Evolutionary conservation across 192 early-diverging fungal genomes (phyloP).

Genomic region (Podila horticola): DNA sequence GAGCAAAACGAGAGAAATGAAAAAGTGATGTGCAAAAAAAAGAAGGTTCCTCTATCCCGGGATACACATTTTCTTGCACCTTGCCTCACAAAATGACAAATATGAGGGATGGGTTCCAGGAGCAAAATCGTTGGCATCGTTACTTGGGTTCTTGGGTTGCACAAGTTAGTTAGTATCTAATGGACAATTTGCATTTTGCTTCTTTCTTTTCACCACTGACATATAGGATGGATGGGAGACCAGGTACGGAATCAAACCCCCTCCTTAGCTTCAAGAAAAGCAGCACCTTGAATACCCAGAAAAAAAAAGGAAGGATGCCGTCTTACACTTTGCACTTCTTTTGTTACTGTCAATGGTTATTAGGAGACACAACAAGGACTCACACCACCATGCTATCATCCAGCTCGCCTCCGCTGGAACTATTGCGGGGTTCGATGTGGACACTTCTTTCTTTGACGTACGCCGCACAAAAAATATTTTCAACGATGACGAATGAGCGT

Average conservation of each 20-base stretch:
- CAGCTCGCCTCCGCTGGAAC: constrained; percentile 85
- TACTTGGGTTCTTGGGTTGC: too few species aligned
- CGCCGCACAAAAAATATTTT: constrained; percentile 66
- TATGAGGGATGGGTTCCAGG: too few species aligned
- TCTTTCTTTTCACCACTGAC: neutral
- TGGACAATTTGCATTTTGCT: neutral
- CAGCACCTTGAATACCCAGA: neutral
- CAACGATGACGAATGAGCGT: constrained; percentile 42
- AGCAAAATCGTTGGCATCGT: too few species aligned
- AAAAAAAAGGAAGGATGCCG: neutral
- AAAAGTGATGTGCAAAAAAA: too few species aligned
- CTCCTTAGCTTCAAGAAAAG: neutral
- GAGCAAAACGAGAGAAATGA: too few species aligned
- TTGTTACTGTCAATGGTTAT: neutral
- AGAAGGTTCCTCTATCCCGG: too few species aligned
- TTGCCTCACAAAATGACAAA: too few species aligned
- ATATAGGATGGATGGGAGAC: constrained; percentile 52
- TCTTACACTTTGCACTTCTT: neutral
- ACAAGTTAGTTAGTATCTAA: too few species aligned
- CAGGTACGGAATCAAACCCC: constrained; percentile 15
- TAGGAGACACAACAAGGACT: constrained; percentile 49
- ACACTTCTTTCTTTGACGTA: constrained; percentile 93
- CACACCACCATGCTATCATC: constrained; percentile 67
- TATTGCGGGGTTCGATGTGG: constrained; percentile 88
- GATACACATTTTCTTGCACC: too few species aligned